A percentile compares a stretch with the other conserved stretches of the same genome.
These are phyloP conservation scores for Xylariaceae sp. DNA, from an alignment of 2,329 filamentous ascomycete genomes.

Conservation along the genomic window DNA sequence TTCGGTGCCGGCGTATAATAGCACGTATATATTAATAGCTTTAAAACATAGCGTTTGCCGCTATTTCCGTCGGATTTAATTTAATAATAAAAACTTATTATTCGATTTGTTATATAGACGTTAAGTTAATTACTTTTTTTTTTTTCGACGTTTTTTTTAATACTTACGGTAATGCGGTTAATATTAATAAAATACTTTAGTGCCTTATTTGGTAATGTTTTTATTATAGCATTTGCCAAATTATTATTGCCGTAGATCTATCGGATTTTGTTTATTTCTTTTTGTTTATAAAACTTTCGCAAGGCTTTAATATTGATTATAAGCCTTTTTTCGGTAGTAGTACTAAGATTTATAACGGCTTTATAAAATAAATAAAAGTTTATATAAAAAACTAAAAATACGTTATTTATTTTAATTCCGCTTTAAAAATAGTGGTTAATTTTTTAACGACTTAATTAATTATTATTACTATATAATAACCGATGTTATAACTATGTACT, in stretches of 20 bases:
- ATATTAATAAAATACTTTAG: not conserved
- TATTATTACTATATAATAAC: not conserved
- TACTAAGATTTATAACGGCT: no score
- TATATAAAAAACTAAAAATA: no score
- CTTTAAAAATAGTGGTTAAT: no score
- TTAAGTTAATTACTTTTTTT: not conserved
- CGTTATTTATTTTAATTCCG: no score
- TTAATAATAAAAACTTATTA: not conserved
- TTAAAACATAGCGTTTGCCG: not conserved
- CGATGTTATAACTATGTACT: not conserved
- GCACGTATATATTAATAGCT: no score
- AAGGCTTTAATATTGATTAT: slow-evolving; percentile 4
- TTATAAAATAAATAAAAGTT: no score
- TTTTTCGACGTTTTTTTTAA: not conserved
- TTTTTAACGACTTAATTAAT: not conserved
- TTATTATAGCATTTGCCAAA: not conserved
- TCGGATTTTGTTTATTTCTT: slow-evolving; percentile 2
- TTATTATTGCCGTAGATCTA: slow-evolving; percentile 2
- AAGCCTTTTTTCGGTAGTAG: not conserved
- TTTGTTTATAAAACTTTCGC: not conserved
- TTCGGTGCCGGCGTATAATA: no score
- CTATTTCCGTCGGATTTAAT: no score
- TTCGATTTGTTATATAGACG: not conserved
- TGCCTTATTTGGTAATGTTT: not conserved
- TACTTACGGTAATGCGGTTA: not conserved